Conservation (phyloP, 371 early-diverging fungal species). For the Rhizopus arrhizus region DNA sequence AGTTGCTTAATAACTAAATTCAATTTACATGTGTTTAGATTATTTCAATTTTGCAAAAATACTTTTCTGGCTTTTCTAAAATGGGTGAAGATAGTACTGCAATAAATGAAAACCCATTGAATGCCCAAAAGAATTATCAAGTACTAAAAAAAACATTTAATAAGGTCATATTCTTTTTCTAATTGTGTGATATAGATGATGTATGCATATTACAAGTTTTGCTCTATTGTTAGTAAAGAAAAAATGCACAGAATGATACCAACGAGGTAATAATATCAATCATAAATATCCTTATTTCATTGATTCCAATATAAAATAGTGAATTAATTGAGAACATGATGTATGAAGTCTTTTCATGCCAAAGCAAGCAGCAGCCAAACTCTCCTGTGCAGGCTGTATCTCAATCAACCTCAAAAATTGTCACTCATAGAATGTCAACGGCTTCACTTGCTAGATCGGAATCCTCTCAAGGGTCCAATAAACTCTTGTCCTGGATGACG, state of each 20-base stretch:
- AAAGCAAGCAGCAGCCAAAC: constrained; percentile 7
- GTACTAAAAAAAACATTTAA: constrained; percentile 11
- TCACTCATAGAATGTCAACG: neutral
- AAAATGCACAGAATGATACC: constrained; percentile 61
- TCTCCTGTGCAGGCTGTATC: constrained; percentile 12
- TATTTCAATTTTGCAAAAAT: constrained; percentile 63
- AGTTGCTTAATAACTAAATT: no score
- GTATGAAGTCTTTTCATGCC: constrained; percentile 47
- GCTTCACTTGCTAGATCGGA: constrained; percentile 1
- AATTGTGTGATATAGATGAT: constrained; percentile 49
- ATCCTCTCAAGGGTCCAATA: constrained; percentile 20
- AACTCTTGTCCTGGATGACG: constrained; percentile 35
- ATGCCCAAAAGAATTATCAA: constrained; percentile 49
- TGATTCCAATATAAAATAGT: constrained; percentile 23
- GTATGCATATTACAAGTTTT: constrained; percentile 61
- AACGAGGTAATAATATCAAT: constrained; percentile 42
- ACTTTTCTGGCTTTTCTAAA: constrained; percentile 64
- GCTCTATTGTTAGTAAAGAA: constrained; percentile 56
- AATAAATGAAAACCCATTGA: constrained; percentile 23
- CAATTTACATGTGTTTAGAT: constrained; percentile 36
- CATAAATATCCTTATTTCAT: neutral
- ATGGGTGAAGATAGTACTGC: constrained; percentile 26
- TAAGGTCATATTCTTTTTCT: neutral
- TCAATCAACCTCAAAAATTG: constrained; percentile 6
- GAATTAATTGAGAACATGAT: constrained; percentile 60